Percentiles rank a stretch among this genome's conserved stretches.
These are phyloP conservation scores for Diplocarpon mali DNA, from an alignment of 2,329 filamentous ascomycete species.

Conservation along the genomic window DNA sequence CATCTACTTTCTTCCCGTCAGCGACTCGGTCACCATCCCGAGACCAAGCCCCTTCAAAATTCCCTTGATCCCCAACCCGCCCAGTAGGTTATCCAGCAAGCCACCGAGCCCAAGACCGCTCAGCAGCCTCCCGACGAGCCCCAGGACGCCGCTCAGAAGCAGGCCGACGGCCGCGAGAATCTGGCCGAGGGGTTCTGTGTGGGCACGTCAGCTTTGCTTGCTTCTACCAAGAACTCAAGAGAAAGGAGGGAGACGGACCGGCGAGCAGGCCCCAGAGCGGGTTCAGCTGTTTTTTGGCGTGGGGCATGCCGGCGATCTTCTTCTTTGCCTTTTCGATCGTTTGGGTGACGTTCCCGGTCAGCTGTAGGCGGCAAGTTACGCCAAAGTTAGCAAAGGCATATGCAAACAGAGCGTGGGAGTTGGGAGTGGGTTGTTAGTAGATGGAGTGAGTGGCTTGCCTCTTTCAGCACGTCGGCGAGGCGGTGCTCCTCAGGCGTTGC, in stretches of 20 bases:
- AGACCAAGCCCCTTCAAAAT: slow-evolving; percentile 65
- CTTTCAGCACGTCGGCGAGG: slow-evolving; percentile 76
- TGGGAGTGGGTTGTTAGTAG: neutral
- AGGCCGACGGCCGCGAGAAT: slow-evolving; percentile 84
- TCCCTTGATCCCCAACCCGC: slow-evolving; percentile 65
- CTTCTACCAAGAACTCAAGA: neutral
- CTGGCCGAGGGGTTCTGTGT: slow-evolving; percentile 71
- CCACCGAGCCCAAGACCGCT: slow-evolving; percentile 72
- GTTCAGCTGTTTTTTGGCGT: slow-evolving; percentile 90
- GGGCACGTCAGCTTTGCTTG: neutral
- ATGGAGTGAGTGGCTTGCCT: slow-evolving; percentile 31
- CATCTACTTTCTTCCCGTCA: slow-evolving; percentile 38
- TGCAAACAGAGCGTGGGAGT: too few species aligned
- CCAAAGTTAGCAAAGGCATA: neutral
- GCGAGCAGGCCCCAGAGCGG: slow-evolving; percentile 70
- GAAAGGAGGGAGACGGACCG: neutral
- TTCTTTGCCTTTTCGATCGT: slow-evolving; percentile 83
- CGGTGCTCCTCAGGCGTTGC: slow-evolving; percentile 75
- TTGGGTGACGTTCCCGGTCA: slow-evolving; percentile 69
- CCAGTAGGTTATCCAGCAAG: slow-evolving; percentile 67
- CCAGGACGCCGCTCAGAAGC: slow-evolving; percentile 70
- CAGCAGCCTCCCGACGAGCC: slow-evolving; percentile 66
- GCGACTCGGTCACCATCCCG: slow-evolving; percentile 31
- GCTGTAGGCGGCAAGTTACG: slow-evolving; percentile 30
- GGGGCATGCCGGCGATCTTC: slow-evolving; percentile 82